Percentiles rank a stretch among this genome's conserved stretches.
phyloP scores from a whole-genome alignment of 495 filamentous ascomycete species.

The Letharia lupina region DNA sequence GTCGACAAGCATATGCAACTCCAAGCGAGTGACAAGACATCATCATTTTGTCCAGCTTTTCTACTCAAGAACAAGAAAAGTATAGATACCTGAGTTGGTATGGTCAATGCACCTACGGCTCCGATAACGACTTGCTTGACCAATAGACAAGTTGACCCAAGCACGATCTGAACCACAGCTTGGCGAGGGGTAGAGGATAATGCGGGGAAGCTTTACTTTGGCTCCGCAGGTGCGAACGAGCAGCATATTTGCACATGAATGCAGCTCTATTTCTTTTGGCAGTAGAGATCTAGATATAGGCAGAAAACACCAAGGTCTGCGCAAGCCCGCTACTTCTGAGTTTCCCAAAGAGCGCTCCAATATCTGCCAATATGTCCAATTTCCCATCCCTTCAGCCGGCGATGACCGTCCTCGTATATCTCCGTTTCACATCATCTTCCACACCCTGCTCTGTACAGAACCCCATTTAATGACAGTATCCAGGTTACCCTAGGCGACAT shows the following conservation, averaged over 20 bases:
- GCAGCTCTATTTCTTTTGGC: neutral
- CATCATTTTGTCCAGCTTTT: no score
- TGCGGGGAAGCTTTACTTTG: neutral
- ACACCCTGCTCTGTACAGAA: neutral
- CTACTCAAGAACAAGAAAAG: no score
- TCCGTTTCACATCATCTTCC: neutral
- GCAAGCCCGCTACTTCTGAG: neutral
- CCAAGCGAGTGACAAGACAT: no score
- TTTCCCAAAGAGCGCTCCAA: neutral
- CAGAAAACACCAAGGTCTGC: neutral
- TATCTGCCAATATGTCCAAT: slow-evolving; percentile 9
- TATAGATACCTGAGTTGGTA: no score
- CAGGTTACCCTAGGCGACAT: slow-evolving; percentile 27
- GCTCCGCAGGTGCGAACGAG: no score
- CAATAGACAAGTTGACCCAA: no score
- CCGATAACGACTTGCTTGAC: no score
- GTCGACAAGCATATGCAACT: no score
- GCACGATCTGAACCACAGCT: no score
- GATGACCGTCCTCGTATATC: slow-evolving; percentile 36
- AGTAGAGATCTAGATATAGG: no score
- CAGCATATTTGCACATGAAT: no score
- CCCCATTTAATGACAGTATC: neutral
- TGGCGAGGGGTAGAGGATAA: neutral
- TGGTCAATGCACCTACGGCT: no score
- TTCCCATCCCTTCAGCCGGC: slow-evolving; percentile 39